Percentiles rank a stretch among this genome's conserved stretches.
phyloP scores from a whole-genome alignment of 805 yeast genomes.

The Candida silvicultrix region DNA sequence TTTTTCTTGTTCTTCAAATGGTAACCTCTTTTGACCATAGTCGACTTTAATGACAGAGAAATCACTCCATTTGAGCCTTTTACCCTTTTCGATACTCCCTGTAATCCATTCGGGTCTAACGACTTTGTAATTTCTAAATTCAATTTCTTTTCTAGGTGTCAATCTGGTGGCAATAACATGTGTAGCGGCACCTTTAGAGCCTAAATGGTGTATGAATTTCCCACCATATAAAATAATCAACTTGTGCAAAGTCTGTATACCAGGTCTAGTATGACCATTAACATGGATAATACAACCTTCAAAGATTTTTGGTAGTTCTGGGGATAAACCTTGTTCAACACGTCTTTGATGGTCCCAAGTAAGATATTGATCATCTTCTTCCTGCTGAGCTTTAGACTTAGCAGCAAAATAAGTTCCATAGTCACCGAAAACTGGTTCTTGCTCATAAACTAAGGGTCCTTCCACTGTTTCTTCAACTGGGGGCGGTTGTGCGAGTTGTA shows the following conservation, averaged over 20 bases:
- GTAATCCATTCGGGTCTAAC: slow-evolving; percentile 80
- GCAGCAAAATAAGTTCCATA: slow-evolving; percentile 57
- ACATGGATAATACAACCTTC: slow-evolving; percentile 62
- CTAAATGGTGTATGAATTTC: slow-evolving; percentile 56
- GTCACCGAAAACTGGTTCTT: slow-evolving; percentile 49
- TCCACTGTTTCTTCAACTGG: neutral
- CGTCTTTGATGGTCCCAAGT: slow-evolving; percentile 41
- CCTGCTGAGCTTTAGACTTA: slow-evolving; percentile 58
- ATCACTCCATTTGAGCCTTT: slow-evolving; percentile 62
- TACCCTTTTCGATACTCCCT: slow-evolving; percentile 47
- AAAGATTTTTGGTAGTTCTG: slow-evolving; percentile 35
- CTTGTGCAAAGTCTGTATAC: slow-evolving; percentile 65
- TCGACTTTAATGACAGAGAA: slow-evolving; percentile 48
- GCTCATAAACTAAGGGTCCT: neutral
- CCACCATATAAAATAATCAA: slow-evolving; percentile 80
- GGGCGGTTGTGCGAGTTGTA: slow-evolving; percentile 12
- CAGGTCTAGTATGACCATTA: slow-evolving; percentile 86
- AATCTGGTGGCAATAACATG: slow-evolving; percentile 78
- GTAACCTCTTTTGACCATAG: slow-evolving; percentile 46
- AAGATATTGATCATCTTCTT: slow-evolving; percentile 42
- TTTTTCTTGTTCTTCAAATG: slow-evolving; percentile 14
- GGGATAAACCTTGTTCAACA: slow-evolving; percentile 7
- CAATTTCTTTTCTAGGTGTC: slow-evolving; percentile 67
- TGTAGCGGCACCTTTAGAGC: slow-evolving; percentile 68
- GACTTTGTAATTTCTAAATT: slow-evolving; percentile 64